phyloP scores from a whole-genome alignment of 495 filamentous ascomycete genomes.

The Hypoxylon crocopeplum region DNA sequence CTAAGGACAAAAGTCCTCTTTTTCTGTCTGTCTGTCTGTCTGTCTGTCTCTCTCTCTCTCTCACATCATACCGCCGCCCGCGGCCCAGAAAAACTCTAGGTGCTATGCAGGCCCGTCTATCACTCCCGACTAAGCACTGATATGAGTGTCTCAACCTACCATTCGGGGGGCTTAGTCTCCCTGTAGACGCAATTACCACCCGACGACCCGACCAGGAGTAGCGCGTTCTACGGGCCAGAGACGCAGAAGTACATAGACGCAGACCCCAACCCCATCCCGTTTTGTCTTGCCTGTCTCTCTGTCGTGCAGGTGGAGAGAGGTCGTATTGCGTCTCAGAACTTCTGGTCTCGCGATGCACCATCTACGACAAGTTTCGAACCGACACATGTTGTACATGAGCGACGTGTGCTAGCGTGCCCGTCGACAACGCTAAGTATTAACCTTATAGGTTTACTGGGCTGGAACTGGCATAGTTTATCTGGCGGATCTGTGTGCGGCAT shows the following conservation, averaged over 20 bases:
- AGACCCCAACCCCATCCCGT: constrained; percentile 1
- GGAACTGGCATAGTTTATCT: constrained; percentile 29
- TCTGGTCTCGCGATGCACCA: not conserved
- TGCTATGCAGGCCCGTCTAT: constrained; percentile 14
- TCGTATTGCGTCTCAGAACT: not conserved
- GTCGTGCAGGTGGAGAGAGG: not conserved
- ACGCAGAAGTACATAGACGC: too few relatives aligned
- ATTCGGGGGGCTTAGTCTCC: constrained; percentile 34
- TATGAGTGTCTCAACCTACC: constrained; percentile 12
- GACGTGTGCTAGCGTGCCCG: not conserved
- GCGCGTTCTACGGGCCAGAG: not conserved
- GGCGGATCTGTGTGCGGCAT: constrained; percentile 33
- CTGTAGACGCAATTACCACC: constrained; percentile 11
- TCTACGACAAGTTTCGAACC: too few relatives aligned
- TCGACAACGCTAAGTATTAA: constrained; percentile 3
- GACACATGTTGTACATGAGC: too few relatives aligned
- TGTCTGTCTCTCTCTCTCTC: too few relatives aligned
- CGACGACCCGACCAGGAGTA: constrained; percentile 22
- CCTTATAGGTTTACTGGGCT: constrained; percentile 6
- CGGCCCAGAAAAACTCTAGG: not conserved
- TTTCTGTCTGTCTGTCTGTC: too few relatives aligned
- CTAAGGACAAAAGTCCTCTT: not conserved
- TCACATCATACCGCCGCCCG: constrained; percentile 8
- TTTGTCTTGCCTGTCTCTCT: not conserved
- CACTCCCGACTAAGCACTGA: constrained; percentile 21